Conservation (phyloP, 352 stramenopile genomes). For the Halophytophthora batemanensis region DNA sequence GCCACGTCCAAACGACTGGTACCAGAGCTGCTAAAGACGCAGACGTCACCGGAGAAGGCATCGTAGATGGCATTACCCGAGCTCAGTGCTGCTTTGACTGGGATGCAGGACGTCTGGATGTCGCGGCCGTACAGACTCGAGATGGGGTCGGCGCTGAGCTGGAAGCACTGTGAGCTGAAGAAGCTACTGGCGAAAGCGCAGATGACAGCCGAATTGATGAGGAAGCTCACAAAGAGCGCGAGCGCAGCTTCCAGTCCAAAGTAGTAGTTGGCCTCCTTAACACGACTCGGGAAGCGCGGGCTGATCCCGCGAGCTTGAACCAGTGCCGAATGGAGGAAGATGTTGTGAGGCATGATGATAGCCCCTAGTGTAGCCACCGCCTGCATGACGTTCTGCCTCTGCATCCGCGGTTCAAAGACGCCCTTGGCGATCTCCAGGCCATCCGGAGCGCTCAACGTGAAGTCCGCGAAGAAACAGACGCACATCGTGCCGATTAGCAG, state of each 20-base stretch:
- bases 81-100: constrained; percentile 37
- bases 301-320: constrained; percentile 52
- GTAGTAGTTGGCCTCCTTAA: constrained; percentile 78
- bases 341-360: constrained; percentile 96
- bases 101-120: constrained; percentile 69
- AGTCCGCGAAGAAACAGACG: constrained; percentile 87
- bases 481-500: constrained; percentile 87
- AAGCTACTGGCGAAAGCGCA: constrained; percentile 89
- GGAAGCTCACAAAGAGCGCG: constrained; percentile 85
- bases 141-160: constrained; percentile 46
- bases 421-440: constrained; percentile 66
- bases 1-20: constrained; percentile 9
- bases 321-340: constrained; percentile 92
- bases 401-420: constrained; percentile 59
- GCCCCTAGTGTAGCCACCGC: constrained; percentile 81
- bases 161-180: constrained; percentile 62
- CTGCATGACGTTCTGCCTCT: constrained; percentile 54
- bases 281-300: constrained; percentile 10
- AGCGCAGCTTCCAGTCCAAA: constrained; percentile 83
- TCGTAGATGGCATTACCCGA: constrained; percentile 66
- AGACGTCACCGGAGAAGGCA: constrained; percentile 46
- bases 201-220: constrained; percentile 91
- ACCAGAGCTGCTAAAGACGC: constrained; percentile 24
- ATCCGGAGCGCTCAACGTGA: constrained; percentile 62
- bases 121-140: constrained; percentile 44